Percentiles rank a stretch among this genome's conserved stretches.
Evolutionary conservation across 371 early-diverging fungal genomes (phyloP).

Genomic region (Nematocida minor): DNA sequence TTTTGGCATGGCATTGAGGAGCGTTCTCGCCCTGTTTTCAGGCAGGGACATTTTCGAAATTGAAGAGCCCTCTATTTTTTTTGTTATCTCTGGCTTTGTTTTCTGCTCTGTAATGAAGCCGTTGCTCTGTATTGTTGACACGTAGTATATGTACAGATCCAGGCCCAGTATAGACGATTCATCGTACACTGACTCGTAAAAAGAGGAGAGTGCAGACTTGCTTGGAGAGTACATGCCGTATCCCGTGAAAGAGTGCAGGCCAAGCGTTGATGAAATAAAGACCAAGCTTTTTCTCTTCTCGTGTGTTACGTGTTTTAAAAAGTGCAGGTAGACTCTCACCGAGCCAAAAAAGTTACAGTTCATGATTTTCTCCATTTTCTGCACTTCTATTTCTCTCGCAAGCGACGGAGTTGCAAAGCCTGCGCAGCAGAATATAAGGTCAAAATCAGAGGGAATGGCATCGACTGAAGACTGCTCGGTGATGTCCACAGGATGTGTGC

Average conservation of each 20-base stretch:
- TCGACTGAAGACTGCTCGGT: conserved; percentile 20
- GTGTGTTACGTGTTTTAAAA: not conserved
- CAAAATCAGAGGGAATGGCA: conserved; percentile 57
- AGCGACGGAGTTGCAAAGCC: conserved; percentile 71
- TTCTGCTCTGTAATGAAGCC: conserved; percentile 73
- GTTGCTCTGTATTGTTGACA: conserved; percentile 73
- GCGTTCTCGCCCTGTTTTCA: conserved; percentile 24
- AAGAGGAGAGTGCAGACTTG: conserved; percentile 70
- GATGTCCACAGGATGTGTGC: conserved; percentile 40
- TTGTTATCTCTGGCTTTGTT: conserved; percentile 74
- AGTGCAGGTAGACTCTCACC: conserved; percentile 64
- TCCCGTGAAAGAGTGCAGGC: conserved; percentile 70
- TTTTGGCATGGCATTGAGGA: conserved; percentile 5
- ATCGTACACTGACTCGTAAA: conserved; percentile 70
- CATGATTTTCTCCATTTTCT: conserved; percentile 68
- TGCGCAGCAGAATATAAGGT: conserved; percentile 73
- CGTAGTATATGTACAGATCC: conserved; percentile 72
- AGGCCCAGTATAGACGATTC: conserved; percentile 71
- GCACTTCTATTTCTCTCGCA: conserved; percentile 69
- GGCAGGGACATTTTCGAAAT: not conserved
- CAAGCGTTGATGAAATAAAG: conserved; percentile 72
- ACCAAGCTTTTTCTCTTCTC: conserved; percentile 68
- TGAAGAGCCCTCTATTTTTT: conserved; percentile 68
- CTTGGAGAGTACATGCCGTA: conserved; percentile 74
- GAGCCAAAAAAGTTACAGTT: conserved; percentile 75